These are phyloP conservation scores for Cucumis cinereus DNA, from an alignment of 306 rosid species.

Conservation along the genomic window DNA sequence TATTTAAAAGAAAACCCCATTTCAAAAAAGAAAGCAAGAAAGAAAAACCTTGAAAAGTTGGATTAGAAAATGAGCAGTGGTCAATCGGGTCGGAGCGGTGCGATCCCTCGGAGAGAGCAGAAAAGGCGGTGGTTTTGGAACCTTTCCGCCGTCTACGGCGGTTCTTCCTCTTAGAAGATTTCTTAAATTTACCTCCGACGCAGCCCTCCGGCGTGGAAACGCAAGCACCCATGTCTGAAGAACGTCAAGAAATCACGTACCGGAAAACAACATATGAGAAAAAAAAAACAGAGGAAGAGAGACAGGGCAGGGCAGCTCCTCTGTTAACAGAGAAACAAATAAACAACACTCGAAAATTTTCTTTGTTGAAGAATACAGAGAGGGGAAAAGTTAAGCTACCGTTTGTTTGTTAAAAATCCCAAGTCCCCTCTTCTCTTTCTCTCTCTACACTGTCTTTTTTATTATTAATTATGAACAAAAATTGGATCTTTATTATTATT, in stretches of 20 bases:
- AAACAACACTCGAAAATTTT: background rate
- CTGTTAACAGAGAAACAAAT: background rate
- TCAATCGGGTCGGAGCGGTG: constrained; percentile 28
- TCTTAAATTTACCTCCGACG: constrained; percentile 36
- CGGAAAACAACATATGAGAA: background rate
- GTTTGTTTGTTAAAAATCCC: background rate
- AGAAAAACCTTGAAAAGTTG: constrained; percentile 51
- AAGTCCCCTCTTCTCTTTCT: background rate
- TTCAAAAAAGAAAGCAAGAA: background rate
- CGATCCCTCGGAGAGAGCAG: constrained; percentile 42
- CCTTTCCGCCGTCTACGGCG: constrained; percentile 30
- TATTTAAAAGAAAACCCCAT: background rate
- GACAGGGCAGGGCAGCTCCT: background rate
- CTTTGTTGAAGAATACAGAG: background rate
- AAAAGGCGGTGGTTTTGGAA: constrained; percentile 34
- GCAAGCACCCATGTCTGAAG: constrained; percentile 63
- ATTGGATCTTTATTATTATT: background rate
- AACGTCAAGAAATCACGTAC: background rate
- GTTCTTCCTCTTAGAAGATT: constrained; percentile 30
- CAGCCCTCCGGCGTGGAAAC: constrained; percentile 61
- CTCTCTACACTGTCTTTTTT: background rate
- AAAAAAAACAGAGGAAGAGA: background rate
- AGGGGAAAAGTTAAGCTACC: background rate
- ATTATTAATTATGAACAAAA: background rate
- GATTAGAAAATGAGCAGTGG: constrained; percentile 45